A percentile compares a stretch with the other conserved stretches of the same genome.
Conservation (phyloP, 164 flowering plant species). For the Brasenia schreberi region DNA sequence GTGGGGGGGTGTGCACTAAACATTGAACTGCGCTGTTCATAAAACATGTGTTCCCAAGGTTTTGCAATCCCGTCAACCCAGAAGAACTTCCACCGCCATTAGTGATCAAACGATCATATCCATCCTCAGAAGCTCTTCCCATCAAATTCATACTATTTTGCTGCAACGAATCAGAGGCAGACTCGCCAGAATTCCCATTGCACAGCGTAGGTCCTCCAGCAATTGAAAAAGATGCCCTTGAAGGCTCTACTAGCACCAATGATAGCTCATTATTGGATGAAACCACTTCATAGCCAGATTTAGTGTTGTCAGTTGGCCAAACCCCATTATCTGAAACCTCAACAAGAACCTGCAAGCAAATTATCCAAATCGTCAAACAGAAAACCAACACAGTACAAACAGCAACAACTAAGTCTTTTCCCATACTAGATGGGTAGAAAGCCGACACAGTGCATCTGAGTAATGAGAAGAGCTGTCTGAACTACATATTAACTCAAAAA, state of each 20-base stretch:
- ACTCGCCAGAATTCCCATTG: constrained; percentile 48
- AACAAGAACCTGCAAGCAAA: constrained; percentile 60
- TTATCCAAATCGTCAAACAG: not conserved
- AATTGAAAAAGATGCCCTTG: constrained; percentile 56
- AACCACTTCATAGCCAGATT: constrained; percentile 32
- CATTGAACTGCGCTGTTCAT: constrained; percentile 98
- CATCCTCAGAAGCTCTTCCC: constrained; percentile 31
- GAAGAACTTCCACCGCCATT: constrained; percentile 24
- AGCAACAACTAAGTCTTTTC: not conserved
- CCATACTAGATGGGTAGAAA: too few species aligned
- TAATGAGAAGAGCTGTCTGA: too few species aligned
- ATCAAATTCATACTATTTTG: constrained; percentile 27
- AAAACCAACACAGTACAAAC: not conserved
- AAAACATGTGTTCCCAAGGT: constrained; percentile 96
- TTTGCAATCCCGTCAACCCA: constrained; percentile 92
- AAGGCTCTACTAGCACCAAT: constrained; percentile 66
- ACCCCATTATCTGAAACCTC: constrained; percentile 42
- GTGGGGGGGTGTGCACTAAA: constrained; percentile 79
- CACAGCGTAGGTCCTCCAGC: constrained; percentile 69
- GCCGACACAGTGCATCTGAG: too few species aligned
- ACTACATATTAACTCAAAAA: too few species aligned
- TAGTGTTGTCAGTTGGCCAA: constrained; percentile 6
- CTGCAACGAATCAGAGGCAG: constrained; percentile 22
- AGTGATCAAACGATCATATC: constrained; percentile 17
- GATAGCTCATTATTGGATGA: constrained; percentile 74